Conservation (phyloP, 441 rosid species). For the Aquilaria agallochum region DNA sequence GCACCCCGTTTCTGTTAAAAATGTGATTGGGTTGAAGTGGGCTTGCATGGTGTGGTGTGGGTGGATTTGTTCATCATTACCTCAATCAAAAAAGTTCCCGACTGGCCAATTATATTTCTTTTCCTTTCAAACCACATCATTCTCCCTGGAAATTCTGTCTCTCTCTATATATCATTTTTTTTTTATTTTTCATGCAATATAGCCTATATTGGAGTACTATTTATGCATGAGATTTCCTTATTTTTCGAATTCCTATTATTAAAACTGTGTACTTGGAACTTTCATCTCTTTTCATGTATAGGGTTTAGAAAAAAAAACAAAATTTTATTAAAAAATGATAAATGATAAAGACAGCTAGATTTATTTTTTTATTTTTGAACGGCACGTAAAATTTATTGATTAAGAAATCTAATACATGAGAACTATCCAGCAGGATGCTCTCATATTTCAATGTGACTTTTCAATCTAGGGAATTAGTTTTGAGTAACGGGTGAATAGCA, state of each 20-base stretch:
- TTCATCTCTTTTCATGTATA: neutral
- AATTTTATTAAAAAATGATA: neutral
- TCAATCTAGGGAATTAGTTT: too few relatives aligned
- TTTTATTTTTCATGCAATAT: constrained; percentile 21
- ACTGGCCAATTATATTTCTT: constrained; percentile 12
- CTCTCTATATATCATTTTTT: constrained; percentile 36
- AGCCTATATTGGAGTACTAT: neutral
- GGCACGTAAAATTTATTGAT: too few relatives aligned
- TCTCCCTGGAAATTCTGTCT: constrained; percentile 68
- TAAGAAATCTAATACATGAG: too few relatives aligned
- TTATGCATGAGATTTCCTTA: neutral
- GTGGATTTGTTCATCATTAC: constrained; percentile 67
- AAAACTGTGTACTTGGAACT: neutral
- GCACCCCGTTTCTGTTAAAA: constrained; percentile 30
- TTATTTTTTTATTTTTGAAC: too few relatives aligned
- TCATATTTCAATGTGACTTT: too few relatives aligned
- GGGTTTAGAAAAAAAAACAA: neutral
- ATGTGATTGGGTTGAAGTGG: neutral
- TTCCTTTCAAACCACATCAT: constrained; percentile 67
- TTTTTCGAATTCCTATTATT: neutral
- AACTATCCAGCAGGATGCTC: too few relatives aligned
- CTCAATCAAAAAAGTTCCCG: constrained; percentile 41
- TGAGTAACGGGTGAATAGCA: too few relatives aligned
- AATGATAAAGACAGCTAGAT: neutral
- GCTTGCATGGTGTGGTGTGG: constrained; percentile 22